Evolutionary conservation across 2,329 filamentous ascomycete genomes (phyloP).

Genomic region (Pyrenophora tritici-repentis): DNA sequence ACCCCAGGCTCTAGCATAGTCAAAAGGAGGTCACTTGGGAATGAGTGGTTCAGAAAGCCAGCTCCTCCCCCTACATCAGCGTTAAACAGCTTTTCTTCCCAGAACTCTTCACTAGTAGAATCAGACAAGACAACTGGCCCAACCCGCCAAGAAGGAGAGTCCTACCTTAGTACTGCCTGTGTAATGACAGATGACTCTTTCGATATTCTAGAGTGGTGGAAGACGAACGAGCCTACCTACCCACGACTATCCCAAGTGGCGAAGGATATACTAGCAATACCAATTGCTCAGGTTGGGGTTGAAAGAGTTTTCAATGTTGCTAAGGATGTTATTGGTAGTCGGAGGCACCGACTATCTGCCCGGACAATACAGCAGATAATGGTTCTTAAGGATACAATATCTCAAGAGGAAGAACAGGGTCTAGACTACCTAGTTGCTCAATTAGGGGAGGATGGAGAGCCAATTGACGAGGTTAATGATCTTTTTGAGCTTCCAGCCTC

Average conservation of each 20-base stretch:
- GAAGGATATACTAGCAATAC: background rate
- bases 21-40: too few species aligned
- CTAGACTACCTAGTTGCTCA: too few species aligned
- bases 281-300: background rate
- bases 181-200: background rate
- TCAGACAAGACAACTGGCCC: background rate
- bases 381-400: background rate
- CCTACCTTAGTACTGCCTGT: too few species aligned
- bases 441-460: too few species aligned
- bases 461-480: background rate
- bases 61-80: too few species aligned
- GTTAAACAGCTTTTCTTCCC: too few species aligned
- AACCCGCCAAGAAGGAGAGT: background rate
- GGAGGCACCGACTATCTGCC: background rate
- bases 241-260: background rate
- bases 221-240: background rate
- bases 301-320: conserved; percentile 1
- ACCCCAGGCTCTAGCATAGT: too few species aligned
- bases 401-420: too few species aligned
- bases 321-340: background rate
- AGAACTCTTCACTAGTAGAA: background rate
- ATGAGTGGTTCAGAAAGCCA: too few species aligned
- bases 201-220: background rate
- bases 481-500: background rate
- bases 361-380: background rate